A percentile compares a stretch with the other conserved stretches of the same genome.
Conservation (phyloP, 805 yeast species). For the Wickerhamomyces sydowiorum region DNA sequence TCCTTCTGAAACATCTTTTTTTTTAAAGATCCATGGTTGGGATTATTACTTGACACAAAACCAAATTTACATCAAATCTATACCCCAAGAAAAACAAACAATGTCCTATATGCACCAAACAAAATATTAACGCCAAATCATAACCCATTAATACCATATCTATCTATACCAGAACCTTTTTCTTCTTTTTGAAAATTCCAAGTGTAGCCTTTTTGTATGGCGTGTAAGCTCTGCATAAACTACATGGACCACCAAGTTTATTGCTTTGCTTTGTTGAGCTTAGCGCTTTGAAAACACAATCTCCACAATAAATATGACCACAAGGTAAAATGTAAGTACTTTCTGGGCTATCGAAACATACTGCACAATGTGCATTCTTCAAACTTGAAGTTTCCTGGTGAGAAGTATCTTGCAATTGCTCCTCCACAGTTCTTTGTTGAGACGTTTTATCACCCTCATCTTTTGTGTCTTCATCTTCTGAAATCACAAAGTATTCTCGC, state of each 20-base stretch:
- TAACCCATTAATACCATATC: background rate
- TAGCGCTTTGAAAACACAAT: slow-evolving; percentile 43
- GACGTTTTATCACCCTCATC: background rate
- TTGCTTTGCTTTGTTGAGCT: slow-evolving; percentile 27
- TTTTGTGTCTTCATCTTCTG: slow-evolving; percentile 8
- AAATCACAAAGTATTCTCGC: slow-evolving; percentile 12
- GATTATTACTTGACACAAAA: too few relatives aligned
- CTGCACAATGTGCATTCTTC: slow-evolving; percentile 35
- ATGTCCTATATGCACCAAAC: background rate
- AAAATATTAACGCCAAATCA: background rate
- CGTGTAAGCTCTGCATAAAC: slow-evolving; percentile 35
- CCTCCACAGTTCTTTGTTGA: slow-evolving; percentile 29
- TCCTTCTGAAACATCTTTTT: too few relatives aligned
- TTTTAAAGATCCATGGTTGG: too few relatives aligned
- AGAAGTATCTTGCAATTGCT: slow-evolving; percentile 18
- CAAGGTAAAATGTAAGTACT: slow-evolving; percentile 45
- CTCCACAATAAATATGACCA: slow-evolving; percentile 53
- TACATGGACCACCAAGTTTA: slow-evolving; percentile 32
- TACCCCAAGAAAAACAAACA: too few relatives aligned
- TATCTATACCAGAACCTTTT: slow-evolving; percentile 7
- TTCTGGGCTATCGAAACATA: slow-evolving; percentile 50
- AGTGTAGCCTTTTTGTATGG: slow-evolving; percentile 25
- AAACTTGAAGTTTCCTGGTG: slow-evolving; percentile 8
- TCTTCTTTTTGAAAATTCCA: slow-evolving; percentile 28
- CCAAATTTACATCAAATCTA: too few relatives aligned